Evolutionary conservation across 148 eudicot genomes (phyloP), one percentile per base, ranked within the genome.

Genomic region (Simmondsia chinensis): DNA sequence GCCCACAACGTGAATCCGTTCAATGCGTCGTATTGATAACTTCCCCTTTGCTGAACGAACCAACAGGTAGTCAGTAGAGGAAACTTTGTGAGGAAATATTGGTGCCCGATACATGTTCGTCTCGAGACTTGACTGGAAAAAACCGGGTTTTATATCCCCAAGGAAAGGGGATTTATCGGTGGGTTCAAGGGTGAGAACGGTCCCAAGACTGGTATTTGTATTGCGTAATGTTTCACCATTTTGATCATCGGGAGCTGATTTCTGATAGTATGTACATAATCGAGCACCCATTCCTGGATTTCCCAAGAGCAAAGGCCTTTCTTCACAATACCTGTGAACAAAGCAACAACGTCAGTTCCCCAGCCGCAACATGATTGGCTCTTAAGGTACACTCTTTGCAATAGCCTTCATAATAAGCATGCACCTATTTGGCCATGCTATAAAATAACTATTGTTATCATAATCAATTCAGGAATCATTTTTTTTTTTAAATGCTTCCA

Each of bases 231-330:
- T 18, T 33, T 63, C 69, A 11, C 79, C 95, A 51, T 58, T 74
- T 68, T 91, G 99, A 70, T 85, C 99, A 64, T 71, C 77, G 15
- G 86, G 68, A 20, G 80, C 45, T 38, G 80, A 64, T 66, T 91
- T 91, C 59, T 85, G 99, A 70, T 91, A 91, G 69, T 85, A 85
- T 43, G 95, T 82, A 64, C 93, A 85, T 24, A 91, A 61, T 64
- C 95, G 79, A 36, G 99, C 99, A 60, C 95, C 95, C 99, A 91
- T 91, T 45, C 99, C 99, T 48, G 54, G 61, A 63, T 91, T 91
- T 34, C 99, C 94, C 46, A 91, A 65, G 36, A 91, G 77, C 35
- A 79, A 65, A 70, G 99, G 99, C 59, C 99, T 82, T 76, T 85
- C 99, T 61, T 91, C 99, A 62, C 87, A 91, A 37, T 91, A 91